These are phyloP conservation scores for Solanum tacnaense DNA, from an alignment of 257 asterid genomes.

Conservation along the genomic window DNA sequence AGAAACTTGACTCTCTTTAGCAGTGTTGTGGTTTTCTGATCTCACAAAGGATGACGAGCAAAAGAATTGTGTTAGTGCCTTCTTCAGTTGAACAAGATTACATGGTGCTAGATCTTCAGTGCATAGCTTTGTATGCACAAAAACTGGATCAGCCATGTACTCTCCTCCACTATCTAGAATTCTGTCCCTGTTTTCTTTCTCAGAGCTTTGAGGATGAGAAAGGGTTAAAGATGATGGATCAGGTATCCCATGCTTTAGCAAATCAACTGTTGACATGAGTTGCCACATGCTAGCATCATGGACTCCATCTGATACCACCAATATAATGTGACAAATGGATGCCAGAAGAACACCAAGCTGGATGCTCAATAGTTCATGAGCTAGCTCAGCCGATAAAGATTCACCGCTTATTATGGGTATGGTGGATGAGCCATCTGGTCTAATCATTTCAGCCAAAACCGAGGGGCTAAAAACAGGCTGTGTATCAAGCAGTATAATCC, in stretches of 20 bases:
- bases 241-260: constrained; percentile 76
- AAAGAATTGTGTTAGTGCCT: constrained; percentile 40
- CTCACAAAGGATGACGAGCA: constrained; percentile 39
- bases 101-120: constrained; percentile 41
- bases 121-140: constrained; percentile 75
- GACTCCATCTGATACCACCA: constrained; percentile 87
- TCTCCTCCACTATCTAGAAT: constrained; percentile 43
- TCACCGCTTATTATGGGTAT: constrained; percentile 67
- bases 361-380: constrained; percentile 86
- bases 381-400: constrained; percentile 80
- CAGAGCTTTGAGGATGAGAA: constrained; percentile 49
- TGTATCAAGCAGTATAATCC: constrained; percentile 89
- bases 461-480: constrained; percentile 97
- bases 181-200: constrained; percentile 48
- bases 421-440: constrained; percentile 89
- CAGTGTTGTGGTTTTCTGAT: constrained; percentile 31
- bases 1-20: constrained; percentile 16
- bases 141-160: constrained; percentile 67
- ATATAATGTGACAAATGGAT: constrained; percentile 65
- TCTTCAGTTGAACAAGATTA: constrained; percentile 35
- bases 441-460: constrained; percentile 79
- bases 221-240: constrained; percentile 75
- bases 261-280: constrained; percentile 71
- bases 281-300: constrained; percentile 88
- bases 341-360: constrained; percentile 95